Base-by-base conservation (phyloP, 1,139 yeast genomes). In the Saccharomyces pastorianus region DNA sequence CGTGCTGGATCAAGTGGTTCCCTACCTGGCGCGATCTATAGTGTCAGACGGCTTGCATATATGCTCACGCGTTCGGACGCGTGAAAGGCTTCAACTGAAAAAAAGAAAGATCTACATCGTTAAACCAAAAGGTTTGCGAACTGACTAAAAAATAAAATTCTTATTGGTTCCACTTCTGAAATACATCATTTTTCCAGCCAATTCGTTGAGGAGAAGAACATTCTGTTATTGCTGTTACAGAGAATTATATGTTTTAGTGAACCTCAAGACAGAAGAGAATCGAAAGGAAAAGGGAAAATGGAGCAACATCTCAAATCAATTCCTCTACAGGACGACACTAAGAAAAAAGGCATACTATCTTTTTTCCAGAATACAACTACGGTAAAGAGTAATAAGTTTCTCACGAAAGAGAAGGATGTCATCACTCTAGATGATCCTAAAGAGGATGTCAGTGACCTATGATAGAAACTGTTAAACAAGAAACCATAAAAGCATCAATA, bases 381-480 rank as follows among this genome's bases (percentile, higher is more conserved):
- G 25, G 28, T 44, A 14, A 47, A 34, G 25, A 26, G 13, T 20
- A 51, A 9, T 20, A 38, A 38, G 44, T 17, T 9, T 9, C 13
- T 6, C 3, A 34, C 47, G 34, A 51, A 41, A 34, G 25, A 34
- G 28, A 8, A 14, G 14, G 31, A 14, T 34, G 44, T 50, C 17
- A 50, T 50, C 23, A 47, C 46, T 26, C 25, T 51, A 32, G 50
- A 51, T 20, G 52, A 50, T 23, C 49, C 29, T 29, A 27, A 17
- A 23, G 38, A 62, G 55, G 60, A 66, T 60, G 60, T 61, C 62
- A 49, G 8, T 14, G 23, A 17, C 29, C 23, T 17, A 6, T 9
- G 34, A 25, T 38, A 3, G 46, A 34, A 11, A 32, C 17, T 9
- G 28, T 32, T 6, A 8, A 49, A 13, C 14, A 13, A 7, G 17